These are phyloP conservation scores for Benincasa hispida DNA, from an alignment of 306 rosid species.

Conservation along the genomic window DNA sequence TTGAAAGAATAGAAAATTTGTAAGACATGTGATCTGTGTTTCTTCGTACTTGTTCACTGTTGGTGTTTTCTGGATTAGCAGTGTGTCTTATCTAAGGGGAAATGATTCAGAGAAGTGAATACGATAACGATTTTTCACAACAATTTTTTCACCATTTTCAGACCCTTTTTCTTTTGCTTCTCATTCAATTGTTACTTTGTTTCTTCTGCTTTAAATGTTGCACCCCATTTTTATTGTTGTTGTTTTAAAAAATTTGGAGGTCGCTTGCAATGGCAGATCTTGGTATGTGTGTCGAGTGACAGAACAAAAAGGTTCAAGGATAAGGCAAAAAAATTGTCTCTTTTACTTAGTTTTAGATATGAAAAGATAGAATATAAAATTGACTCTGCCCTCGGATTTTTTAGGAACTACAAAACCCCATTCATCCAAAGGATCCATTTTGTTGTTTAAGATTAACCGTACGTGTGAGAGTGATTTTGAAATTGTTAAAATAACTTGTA, in stretches of 20 bases:
- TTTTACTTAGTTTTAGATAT: neutral
- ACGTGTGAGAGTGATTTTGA: no score
- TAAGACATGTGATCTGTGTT: neutral
- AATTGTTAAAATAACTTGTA: no score
- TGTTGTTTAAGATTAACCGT: neutral
- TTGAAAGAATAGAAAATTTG: neutral
- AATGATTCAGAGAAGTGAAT: constrained; percentile 1
- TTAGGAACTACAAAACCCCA: neutral
- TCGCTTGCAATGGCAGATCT: neutral
- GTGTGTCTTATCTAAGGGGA: neutral
- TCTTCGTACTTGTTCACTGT: neutral
- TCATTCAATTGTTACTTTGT: neutral
- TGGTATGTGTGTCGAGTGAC: neutral
- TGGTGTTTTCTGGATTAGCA: neutral
- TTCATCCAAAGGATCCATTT: neutral
- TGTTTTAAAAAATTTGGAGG: no score
- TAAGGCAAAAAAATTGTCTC: neutral
- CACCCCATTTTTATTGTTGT: neutral
- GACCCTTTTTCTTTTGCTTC: neutral
- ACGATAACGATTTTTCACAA: constrained; percentile 3
- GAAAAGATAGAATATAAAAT: neutral
- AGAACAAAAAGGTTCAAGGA: neutral
- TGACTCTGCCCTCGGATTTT: no score
- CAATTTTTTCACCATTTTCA: neutral
- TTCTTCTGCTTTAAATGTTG: neutral